Percentiles rank a stretch among this genome's conserved stretches.
Evolutionary conservation across 2,329 filamentous ascomycete species (phyloP).

Genomic region (Colletotrichum navitas): DNA sequence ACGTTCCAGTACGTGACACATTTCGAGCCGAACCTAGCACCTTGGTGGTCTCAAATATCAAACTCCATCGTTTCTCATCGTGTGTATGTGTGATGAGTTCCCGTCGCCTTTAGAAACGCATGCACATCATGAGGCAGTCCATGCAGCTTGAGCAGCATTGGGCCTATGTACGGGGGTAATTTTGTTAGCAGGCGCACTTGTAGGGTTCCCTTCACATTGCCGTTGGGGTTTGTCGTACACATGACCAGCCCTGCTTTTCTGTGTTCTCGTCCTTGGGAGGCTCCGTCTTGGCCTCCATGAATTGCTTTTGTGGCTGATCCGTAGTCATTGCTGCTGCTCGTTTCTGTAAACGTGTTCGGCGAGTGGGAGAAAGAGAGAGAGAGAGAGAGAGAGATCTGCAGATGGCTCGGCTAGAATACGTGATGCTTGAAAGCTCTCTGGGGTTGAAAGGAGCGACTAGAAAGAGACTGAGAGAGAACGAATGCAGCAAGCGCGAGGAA

Average conservation of each 20-base stretch:
- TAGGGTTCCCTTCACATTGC: not conserved
- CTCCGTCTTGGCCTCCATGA: conserved; percentile 9
- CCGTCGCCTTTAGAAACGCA: not conserved
- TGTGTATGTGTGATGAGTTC: not conserved
- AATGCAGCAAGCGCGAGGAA: not conserved
- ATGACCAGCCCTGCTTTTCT: conserved; percentile 5
- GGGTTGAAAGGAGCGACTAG: conserved; percentile 6
- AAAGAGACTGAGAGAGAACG: not conserved
- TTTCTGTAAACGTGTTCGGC: not conserved
- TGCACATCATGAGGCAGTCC: conserved; percentile 20
- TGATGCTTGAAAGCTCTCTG: not conserved
- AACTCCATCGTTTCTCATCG: not conserved
- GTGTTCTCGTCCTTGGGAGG: conserved; percentile 1
- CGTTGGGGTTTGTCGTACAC: conserved; percentile 1
- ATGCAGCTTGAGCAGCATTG: conserved; percentile 24
- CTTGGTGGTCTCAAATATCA: not conserved
- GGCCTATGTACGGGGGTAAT: not conserved
- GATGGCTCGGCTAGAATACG: not conserved
- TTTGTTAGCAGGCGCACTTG: not conserved
- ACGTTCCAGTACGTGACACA: not conserved
- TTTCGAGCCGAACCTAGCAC: not conserved
- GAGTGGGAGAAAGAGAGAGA: not conserved
- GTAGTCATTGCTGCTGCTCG: conserved; percentile 1
- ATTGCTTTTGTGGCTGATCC: conserved; percentile 15
- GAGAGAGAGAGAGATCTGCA: not conserved